Conservation (phyloP, 352 stramenopile species). For the Globisporangium polare region DNA sequence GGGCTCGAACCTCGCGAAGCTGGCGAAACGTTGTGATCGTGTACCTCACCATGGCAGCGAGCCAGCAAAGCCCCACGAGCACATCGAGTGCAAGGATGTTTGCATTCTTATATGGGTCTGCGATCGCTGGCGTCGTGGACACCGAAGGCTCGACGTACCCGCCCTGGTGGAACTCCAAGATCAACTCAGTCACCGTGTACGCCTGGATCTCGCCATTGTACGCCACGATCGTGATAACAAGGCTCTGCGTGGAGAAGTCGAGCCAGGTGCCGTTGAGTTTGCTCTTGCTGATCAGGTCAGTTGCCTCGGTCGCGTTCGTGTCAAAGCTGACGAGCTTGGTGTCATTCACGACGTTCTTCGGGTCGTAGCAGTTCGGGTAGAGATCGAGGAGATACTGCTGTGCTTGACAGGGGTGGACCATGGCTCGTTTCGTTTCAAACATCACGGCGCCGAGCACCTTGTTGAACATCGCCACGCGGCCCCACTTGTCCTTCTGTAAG, state of each 20-base stretch:
- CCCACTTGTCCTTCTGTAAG: conserved; percentile 24
- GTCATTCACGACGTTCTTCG: conserved; percentile 15
- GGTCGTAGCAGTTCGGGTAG: conserved; percentile 46
- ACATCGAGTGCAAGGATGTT: conserved; percentile 26
- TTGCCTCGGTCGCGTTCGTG: conserved; percentile 30
- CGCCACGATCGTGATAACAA: conserved; percentile 40
- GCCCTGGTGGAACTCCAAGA: conserved; percentile 28
- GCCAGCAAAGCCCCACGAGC: conserved; percentile 30
- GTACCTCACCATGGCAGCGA: conserved; percentile 1
- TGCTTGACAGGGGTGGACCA: conserved; percentile 22
- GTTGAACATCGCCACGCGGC: conserved; percentile 27
- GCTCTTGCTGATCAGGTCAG: conserved; percentile 18
- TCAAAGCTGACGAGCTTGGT: conserved; percentile 40
- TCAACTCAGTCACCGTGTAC: conserved; percentile 38
- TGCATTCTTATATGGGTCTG: conserved; percentile 29
- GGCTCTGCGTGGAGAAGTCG: conserved; percentile 31
- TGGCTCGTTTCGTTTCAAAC: conserved; percentile 24
- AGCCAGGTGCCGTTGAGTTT: conserved; percentile 34
- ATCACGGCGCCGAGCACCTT: conserved; percentile 34
- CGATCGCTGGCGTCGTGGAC: conserved; percentile 27
- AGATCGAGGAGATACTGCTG: conserved; percentile 30
- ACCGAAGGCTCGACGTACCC: conserved; percentile 29
- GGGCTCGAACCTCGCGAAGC: background rate
- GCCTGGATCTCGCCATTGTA: conserved; percentile 54
- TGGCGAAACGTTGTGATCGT: background rate